Percentiles rank a stretch among this genome's conserved stretches.
These are phyloP conservation scores for Pseudopyricularia cyperi DNA, from an alignment of 2,329 filamentous ascomycete species.

Conservation along the genomic window DNA sequence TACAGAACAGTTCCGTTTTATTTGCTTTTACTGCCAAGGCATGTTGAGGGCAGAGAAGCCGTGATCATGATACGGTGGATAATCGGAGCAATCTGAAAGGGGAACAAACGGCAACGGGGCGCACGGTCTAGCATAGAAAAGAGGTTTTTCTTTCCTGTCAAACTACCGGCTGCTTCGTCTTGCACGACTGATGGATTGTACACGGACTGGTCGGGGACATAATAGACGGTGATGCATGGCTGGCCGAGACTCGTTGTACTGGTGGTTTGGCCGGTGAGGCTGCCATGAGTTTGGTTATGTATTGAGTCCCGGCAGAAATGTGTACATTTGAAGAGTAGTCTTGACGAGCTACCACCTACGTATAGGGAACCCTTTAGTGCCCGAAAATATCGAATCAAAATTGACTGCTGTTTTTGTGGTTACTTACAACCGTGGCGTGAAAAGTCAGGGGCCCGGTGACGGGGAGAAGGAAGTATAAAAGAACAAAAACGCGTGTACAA, in stretches of 20 bases:
- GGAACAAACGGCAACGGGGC: not conserved
- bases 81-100: not conserved
- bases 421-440: no score
- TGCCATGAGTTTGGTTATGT: no score
- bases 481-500: no score
- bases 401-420: no score
- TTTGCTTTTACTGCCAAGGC: not conserved
- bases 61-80: not conserved
- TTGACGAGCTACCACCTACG: no score
- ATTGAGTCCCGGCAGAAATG: no score
- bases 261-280: not conserved
- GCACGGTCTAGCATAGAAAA: not conserved
- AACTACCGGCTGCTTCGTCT: not conserved
- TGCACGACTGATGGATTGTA: not conserved
- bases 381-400: no score
- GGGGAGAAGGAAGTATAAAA: no score
- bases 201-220: not conserved
- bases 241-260: not conserved
- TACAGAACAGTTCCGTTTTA: not conserved
- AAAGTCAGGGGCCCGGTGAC: no score
- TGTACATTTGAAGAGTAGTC: no score
- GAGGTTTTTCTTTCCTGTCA: conserved; percentile 1
- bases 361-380: no score
- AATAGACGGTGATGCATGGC: not conserved
- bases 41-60: not conserved